Evolutionary conservation across 2,329 filamentous ascomycete species (phyloP), one percentile per base, ranked within the genome.

Genomic region (Colletotrichum sojae): DNA sequence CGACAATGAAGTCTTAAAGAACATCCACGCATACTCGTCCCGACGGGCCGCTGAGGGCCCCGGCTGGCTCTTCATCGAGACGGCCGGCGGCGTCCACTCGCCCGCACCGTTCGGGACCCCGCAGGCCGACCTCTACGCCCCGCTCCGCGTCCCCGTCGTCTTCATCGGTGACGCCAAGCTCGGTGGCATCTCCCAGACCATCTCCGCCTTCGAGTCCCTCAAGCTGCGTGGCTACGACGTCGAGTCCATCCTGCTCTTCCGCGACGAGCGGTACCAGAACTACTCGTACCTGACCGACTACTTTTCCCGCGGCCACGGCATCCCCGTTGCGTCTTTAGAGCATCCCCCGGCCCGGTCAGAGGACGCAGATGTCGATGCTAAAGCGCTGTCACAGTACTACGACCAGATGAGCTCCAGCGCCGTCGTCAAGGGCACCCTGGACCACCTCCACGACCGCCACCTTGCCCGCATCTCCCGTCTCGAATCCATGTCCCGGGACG

Each of bases 11-110:
- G 82, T 92, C 1, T 76, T 90, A 5, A 74, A 79, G 2, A 79
- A 81, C 8, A 83, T 91, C 39, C 81, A 85, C 55, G 76, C 80
- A 1, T 80, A 84, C 63, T 81, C 86, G 1, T 76, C 78, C 6
- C 73, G 79, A n/a, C 83, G 82, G 62, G 83, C 86, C 4, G 74
- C 76, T 20, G 73, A 73, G 2, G 79, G 80, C 5, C 77, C 82
- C 53, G 87, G 87, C n/a, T 89, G 91, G 79, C 81, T 92, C 1
- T 85, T 97, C 54, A 83, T 96, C 53, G 94, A 97, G 77, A 96
- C 94, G 2, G 93, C 94, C 1, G 94, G 93, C 1, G 94, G 94
- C 1, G 92, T 95, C 0, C 90, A 95, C 70, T 95, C 93, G 0
- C 94, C 94, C 0, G 88, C 88, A 0, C 94, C 93, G 1, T 93